Evolutionary conservation across 2,329 filamentous ascomycete species (phyloP), one percentile per base, ranked within the genome.

Genomic region (Herpotrichia juniperi): DNA sequence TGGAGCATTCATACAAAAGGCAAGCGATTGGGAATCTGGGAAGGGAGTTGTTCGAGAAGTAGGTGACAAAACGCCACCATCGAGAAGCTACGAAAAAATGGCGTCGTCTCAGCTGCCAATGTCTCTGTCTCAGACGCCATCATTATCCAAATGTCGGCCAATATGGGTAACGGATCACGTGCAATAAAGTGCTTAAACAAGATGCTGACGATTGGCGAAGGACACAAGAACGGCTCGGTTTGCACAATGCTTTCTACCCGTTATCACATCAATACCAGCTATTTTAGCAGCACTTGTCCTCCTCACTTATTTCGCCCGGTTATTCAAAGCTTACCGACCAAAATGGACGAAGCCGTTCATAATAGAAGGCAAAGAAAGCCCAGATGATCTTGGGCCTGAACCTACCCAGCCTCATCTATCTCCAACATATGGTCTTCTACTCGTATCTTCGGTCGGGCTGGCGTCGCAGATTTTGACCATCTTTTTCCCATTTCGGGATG

Each of bases 331-430:
- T 4, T 71, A 69, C 61, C 70, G 74, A 35, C 79, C 83, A 28
- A 67, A 60, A 69, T 86, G 83, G 83, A 76, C 75, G 17, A 73
- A 63, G 42, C 74, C 80, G 3, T 85, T 86, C 53, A 68, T 85
- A 10, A 51, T 55, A 39, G 70, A 74, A 54, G 48, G 56, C 10
- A 66, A 68, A 46, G 59, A 64, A 31, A 59, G 50, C 19, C 40
- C 57, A 69, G 43, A 70, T 64, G 47, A 69, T 60, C 43, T 76
- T 68, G 53, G 63, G 59, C 25, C 56, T 64, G 21, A 64, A 50
- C 51, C 66, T 56, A 34, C 57, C 63, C 34, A 53, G 59, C 66
- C 66, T 54, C 56, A 76, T 14, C 51, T 58, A 35, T 56, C 48
- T 39, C 58, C 59, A 11, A 69, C 65, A 12, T 65, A 62, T 43